phyloP scores from a whole-genome alignment of 106 monocot species.

The Acorus calamus region DNA sequence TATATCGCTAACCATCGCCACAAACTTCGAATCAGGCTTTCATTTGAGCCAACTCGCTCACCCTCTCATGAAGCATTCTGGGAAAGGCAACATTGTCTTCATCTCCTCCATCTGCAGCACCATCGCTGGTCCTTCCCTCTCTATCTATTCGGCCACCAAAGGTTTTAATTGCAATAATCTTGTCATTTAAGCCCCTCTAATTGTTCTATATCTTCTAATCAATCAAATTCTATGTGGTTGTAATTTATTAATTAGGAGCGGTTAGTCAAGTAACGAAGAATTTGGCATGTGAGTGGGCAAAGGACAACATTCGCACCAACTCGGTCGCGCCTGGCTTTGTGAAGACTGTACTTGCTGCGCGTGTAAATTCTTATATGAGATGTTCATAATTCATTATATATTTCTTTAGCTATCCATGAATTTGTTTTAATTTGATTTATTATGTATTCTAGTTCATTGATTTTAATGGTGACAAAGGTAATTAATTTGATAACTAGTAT shows the following conservation, averaged over 20 bases:
- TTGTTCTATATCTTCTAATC: too few species aligned
- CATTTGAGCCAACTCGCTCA: slow-evolving; percentile 19
- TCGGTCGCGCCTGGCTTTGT: slow-evolving; percentile 2
- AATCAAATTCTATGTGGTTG: too few species aligned
- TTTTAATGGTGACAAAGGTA: background rate
- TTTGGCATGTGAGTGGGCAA: slow-evolving; percentile 15
- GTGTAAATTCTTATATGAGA: too few species aligned
- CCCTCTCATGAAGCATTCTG: slow-evolving; percentile 18
- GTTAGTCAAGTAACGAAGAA: background rate
- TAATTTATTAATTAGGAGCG: too few species aligned
- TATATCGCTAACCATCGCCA: slow-evolving; percentile 6
- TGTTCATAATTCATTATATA: too few species aligned
- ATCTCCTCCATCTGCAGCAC: slow-evolving; percentile 10
- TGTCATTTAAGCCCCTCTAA: too few species aligned
- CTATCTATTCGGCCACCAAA: slow-evolving; percentile 12
- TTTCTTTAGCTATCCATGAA: too few species aligned
- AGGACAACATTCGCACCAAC: slow-evolving; percentile 9
- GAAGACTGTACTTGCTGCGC: too few species aligned
- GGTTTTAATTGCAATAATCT: background rate
- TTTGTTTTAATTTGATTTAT: background rate
- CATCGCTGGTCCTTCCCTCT: background rate
- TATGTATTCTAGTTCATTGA: background rate
- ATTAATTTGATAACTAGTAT: too few species aligned
- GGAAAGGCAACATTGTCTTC: slow-evolving; percentile 11
- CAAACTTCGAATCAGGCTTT: slow-evolving; percentile 23